Base-by-base conservation (phyloP, 2,329 filamentous ascomycete species). In the Sarocladium strictum region DNA sequence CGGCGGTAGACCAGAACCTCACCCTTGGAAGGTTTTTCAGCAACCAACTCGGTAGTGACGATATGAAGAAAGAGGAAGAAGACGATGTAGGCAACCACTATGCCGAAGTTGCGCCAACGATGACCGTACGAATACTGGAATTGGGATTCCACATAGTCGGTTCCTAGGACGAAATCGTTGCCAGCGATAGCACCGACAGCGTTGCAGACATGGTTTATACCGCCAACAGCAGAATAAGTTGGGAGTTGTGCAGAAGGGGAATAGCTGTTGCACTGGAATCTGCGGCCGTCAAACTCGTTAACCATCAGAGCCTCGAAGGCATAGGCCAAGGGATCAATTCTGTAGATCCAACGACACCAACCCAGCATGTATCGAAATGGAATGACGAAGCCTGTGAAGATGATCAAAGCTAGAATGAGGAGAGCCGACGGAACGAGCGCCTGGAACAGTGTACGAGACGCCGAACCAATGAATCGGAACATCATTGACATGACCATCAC, bases 271-370 rank as follows among this genome's bases (percentile, higher is more conserved):
- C 81, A 84, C 0, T 53, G 47, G 65, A 86, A 94, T 0, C 81
- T 58, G 15, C 85, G 81, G 56, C 75, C 72, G 61, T 84, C 71
- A 65, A 96, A 96, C 68, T 96, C 91, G 69, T 95, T 95, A 59
- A 89, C 79, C 79, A 93, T 86, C 24, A 95, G 76, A 0, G 84
- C 76, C 67, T 95, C 90, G 63, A 95, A 96, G 0, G 84, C 83
- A 59, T 95, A 95, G 1, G 82, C 83, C 11, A 95, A 78, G 2
- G 89, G 89, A 57, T 95, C 85, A 37, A 94, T 73, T 65, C 89
- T 93, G 65, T 87, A 87, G 58, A 95, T 82, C 90, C 90, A 96
- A 57, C 84, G 79, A 62, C 87, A 87, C 89, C 90, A 96, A 1
- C 75, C 80, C 6, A 87, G 78, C 87, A 90, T 94, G 69, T 93